These are phyloP conservation scores for Colletotrichum horii DNA, from an alignment of 2,329 filamentous ascomycete species.

Conservation along the genomic window DNA sequence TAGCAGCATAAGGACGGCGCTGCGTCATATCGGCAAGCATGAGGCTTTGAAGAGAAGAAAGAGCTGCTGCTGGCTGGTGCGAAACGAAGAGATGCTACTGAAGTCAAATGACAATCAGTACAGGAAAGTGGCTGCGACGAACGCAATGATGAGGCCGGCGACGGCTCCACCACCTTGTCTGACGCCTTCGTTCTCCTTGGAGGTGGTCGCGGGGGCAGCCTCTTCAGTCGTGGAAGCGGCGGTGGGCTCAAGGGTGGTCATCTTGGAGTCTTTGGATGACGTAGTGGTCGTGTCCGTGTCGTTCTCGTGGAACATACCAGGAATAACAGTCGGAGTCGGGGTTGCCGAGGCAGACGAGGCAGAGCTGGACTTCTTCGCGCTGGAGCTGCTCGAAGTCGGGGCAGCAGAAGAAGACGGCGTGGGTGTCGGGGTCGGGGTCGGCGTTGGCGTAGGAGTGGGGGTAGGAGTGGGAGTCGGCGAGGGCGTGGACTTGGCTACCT, in stretches of 20 bases:
- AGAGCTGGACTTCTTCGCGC: background rate
- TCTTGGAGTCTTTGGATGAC: conserved; percentile 25
- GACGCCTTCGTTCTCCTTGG: conserved; percentile 51
- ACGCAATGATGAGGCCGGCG: conserved; percentile 59
- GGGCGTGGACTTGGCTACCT: conserved; percentile 17
- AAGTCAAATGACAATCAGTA: conserved; percentile 33
- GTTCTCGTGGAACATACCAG: conserved; percentile 62
- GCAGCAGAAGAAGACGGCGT: conserved; percentile 29
- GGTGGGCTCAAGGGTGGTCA: conserved; percentile 28
- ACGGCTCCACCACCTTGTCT: conserved; percentile 56
- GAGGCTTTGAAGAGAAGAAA: conserved; percentile 18
- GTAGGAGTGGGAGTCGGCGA: conserved; percentile 20
- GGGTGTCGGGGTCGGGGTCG: conserved; percentile 26
- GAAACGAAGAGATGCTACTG: conserved; percentile 22
- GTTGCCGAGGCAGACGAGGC: background rate
- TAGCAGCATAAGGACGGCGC: conserved; percentile 1
- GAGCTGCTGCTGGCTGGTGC: conserved; percentile 11
- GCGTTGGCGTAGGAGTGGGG: conserved; percentile 28
- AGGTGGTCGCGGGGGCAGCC: conserved; percentile 33
- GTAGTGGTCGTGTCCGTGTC: conserved; percentile 38
- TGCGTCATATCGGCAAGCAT: conserved; percentile 15
- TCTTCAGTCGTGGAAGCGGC: conserved; percentile 28
- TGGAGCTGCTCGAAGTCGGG: conserved; percentile 24
- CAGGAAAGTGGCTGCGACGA: conserved; percentile 57
- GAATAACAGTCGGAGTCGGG: conserved; percentile 33